Conservation (phyloP, 2,329 filamentous ascomycete species). For the Boeremia lycopersici region DNA sequence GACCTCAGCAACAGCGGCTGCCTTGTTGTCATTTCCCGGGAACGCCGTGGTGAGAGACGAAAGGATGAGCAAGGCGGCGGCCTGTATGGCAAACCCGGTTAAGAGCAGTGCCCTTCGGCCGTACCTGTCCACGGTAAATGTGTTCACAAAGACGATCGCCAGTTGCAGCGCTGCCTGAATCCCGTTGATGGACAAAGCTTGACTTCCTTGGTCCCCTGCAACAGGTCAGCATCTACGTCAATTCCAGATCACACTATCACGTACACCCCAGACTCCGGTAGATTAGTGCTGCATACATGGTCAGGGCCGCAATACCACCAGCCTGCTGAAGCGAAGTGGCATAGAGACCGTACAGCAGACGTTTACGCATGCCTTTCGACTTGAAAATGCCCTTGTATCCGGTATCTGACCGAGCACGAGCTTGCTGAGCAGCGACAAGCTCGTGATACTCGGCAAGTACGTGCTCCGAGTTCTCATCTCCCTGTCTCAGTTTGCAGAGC, state of each 20-base stretch:
- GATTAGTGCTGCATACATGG: slow-evolving; percentile 14
- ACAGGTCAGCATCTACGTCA: neutral
- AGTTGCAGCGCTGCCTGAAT: slow-evolving; percentile 9
- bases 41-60: slow-evolving; percentile 3
- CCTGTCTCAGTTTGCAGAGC: slow-evolving; percentile 9
- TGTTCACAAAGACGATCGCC: slow-evolving; percentile 10
- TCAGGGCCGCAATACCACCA: slow-evolving; percentile 11
- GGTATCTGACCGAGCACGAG: slow-evolving; percentile 1
- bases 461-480: slow-evolving; percentile 5
- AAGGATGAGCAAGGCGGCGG: neutral
- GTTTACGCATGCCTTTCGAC: slow-evolving; percentile 11
- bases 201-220: slow-evolving; percentile 3
- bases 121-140: slow-evolving; percentile 9
- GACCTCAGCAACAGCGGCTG: slow-evolving; percentile 4
- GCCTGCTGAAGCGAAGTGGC: slow-evolving; percentile 11
- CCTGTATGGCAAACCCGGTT: slow-evolving; percentile 12
- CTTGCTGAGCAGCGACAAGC: slow-evolving; percentile 12
- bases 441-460: slow-evolving; percentile 10
- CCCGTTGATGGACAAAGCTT: slow-evolving; percentile 9
- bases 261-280: slow-evolving; percentile 5
- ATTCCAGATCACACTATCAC: neutral
- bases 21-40: slow-evolving; percentile 1
- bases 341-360: slow-evolving; percentile 7
- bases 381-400: slow-evolving; percentile 12
- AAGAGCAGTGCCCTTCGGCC: slow-evolving; percentile 10